Percentiles rank a stretch among this genome's conserved stretches.
Conservation (phyloP, 2,329 filamentous ascomycete genomes). For the Claviceps capensis region DNA sequence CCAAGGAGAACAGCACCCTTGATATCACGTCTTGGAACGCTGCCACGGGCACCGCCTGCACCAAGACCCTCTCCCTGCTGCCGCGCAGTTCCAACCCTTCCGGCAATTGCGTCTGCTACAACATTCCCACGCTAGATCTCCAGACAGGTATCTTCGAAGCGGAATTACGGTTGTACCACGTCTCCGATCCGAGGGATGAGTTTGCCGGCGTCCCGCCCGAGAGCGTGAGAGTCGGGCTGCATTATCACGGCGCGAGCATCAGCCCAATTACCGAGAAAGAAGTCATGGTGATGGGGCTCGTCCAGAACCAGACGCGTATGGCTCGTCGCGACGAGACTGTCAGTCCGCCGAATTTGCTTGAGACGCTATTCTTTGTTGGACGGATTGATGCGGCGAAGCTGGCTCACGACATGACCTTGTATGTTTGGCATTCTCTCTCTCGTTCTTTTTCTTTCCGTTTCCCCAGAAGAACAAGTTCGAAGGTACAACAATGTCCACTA, state of each 20-base stretch:
- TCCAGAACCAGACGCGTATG: conserved; percentile 8
- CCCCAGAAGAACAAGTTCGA: too few species aligned
- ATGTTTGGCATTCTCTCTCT: conserved; percentile 19
- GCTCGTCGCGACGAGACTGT: background rate
- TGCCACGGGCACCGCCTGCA: conserved; percentile 45
- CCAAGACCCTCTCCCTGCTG: conserved; percentile 38
- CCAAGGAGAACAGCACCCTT: conserved; percentile 30
- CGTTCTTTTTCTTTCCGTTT: too few species aligned
- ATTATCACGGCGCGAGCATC: conserved; percentile 36
- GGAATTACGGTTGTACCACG: conserved; percentile 60
- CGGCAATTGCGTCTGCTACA: conserved; percentile 72
- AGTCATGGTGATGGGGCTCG: conserved; percentile 13
- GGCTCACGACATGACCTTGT: conserved; percentile 44
- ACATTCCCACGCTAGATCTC: conserved; percentile 57
- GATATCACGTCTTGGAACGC: conserved; percentile 44
- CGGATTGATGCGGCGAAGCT: conserved; percentile 48
- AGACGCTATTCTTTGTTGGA: conserved; percentile 55
- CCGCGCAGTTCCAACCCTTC: conserved; percentile 54
- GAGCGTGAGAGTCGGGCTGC: conserved; percentile 40
- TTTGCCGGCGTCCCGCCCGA: conserved; percentile 38
- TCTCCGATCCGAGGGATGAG: conserved; percentile 42
- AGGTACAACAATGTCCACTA: background rate
- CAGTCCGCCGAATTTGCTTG: conserved; percentile 34
- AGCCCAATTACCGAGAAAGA: conserved; percentile 15
- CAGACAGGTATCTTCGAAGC: conserved; percentile 59